Conservation (phyloP, 768 basidiomycete genomes). For the Mycena vulgaris region DNA sequence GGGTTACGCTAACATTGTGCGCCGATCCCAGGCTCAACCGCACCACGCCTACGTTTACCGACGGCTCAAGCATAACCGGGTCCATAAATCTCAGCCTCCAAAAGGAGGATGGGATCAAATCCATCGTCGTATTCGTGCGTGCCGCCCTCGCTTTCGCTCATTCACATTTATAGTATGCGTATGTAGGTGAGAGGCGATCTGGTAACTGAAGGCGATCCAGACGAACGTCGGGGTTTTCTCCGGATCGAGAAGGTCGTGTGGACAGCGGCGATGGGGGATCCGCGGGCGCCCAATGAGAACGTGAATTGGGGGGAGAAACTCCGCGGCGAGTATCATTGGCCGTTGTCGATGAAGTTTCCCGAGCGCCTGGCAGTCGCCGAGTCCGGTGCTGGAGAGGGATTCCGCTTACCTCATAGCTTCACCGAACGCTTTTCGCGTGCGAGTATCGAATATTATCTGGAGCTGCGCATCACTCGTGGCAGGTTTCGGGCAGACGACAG, state of each 20-base stretch:
- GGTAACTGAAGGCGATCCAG: constrained; percentile 14
- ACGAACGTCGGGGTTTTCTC: constrained; percentile 17
- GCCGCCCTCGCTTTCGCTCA: too few species aligned
- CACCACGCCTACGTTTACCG: constrained; percentile 17
- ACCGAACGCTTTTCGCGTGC: constrained; percentile 9
- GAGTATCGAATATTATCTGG: constrained; percentile 23
- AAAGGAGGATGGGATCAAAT: constrained; percentile 16
- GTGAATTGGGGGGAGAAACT: constrained; percentile 23
- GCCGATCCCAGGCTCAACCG: constrained; percentile 23
- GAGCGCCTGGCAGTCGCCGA: neutral
- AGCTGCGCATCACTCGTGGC: constrained; percentile 25
- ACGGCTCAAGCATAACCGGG: constrained; percentile 23
- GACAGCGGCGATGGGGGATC: constrained; percentile 23
- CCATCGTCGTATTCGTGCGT: constrained; percentile 19
- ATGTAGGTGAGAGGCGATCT: constrained; percentile 25
- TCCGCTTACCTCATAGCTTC: constrained; percentile 34
- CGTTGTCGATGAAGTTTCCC: constrained; percentile 27
- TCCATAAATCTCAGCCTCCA: constrained; percentile 22
- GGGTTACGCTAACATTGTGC: constrained; percentile 24
- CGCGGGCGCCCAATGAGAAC: constrained; percentile 4
- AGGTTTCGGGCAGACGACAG: constrained; percentile 26
- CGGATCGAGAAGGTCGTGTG: constrained; percentile 10
- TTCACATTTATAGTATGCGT: too few species aligned
- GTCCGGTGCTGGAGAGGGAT: neutral
- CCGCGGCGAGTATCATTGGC: constrained; percentile 24